Conservation (phyloP, 2,329 filamentous ascomycete genomes). For the Thelonectria rubi region DNA sequence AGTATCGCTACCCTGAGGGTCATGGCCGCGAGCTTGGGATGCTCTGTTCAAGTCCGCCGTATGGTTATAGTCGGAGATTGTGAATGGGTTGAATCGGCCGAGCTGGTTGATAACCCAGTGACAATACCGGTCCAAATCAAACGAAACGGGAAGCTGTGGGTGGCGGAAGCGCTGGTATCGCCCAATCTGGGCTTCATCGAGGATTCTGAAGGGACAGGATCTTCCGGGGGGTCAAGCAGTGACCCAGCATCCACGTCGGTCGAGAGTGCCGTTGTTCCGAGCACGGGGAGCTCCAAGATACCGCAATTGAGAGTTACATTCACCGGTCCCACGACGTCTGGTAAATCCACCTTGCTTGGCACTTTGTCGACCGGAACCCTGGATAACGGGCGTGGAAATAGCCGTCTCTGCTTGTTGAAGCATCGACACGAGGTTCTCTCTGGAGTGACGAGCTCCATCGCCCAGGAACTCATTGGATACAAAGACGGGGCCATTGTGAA, state of each 20-base stretch:
- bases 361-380: constrained; percentile 87
- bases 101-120: constrained; percentile 43
- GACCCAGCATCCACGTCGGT: constrained; percentile 15
- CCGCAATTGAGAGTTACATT: constrained; percentile 88
- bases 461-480: constrained; percentile 93
- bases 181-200: constrained; percentile 66
- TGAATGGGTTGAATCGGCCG: constrained; percentile 68
- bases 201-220: constrained; percentile 11
- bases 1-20: constrained; percentile 84
- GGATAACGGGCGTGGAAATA: constrained; percentile 93
- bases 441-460: constrained; percentile 92
- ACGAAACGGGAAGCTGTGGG: constrained; percentile 72
- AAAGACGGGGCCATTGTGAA: constrained; percentile 72
- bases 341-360: constrained; percentile 90
- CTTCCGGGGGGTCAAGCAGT: constrained; percentile 3
- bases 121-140: constrained; percentile 33
- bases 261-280: constrained; percentile 42
- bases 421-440: constrained; percentile 93
- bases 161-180: constrained; percentile 88
- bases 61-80: constrained; percentile 87
- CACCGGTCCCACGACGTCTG: constrained; percentile 87
- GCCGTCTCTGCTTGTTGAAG: constrained; percentile 85
- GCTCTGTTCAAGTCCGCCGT: constrained; percentile 81
- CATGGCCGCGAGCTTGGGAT: constrained; percentile 94
- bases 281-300: constrained; percentile 61